These are phyloP conservation scores for Cryptococcus sp. DNA, from an alignment of 1,284 basidiomycete genomes.

Conservation along the genomic window DNA sequence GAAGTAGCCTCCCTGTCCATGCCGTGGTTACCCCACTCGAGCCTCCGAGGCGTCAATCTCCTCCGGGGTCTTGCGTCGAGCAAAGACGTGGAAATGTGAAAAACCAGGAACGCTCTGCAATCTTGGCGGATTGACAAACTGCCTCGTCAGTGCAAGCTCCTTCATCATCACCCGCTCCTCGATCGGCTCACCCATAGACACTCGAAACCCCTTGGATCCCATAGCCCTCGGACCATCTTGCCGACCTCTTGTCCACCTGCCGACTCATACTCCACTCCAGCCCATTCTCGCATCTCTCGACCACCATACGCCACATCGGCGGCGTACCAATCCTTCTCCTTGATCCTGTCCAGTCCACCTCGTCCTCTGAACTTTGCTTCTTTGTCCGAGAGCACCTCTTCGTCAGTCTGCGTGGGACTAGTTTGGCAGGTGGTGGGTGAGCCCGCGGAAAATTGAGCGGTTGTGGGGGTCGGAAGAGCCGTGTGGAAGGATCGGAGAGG, in stretches of 20 bases:
- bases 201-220: constrained; percentile 44
- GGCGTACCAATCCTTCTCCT: constrained; percentile 27
- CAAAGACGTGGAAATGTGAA: constrained; percentile 46
- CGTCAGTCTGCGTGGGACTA: no score
- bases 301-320: constrained; percentile 30
- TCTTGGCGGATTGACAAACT: constrained; percentile 36
- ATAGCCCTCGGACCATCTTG: constrained; percentile 40
- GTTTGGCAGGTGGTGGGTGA: no score
- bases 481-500: constrained; percentile 7
- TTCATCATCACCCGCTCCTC: no score
- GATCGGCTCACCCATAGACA: constrained; percentile 39
- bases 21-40: no score
- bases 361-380: no score
- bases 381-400: no score
- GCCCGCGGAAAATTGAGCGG: background rate
- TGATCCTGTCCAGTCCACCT: no score
- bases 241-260: constrained; percentile 38
- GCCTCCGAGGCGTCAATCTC: constrained; percentile 38
- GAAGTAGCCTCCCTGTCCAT: no score
- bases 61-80: constrained; percentile 39
- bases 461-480: background rate
- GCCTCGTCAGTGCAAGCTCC: background rate
- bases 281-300: constrained; percentile 26
- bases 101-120: constrained; percentile 43
- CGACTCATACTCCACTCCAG: constrained; percentile 28